Evolutionary conservation across 192 early-diverging fungal genomes (phyloP), one percentile per base, ranked within the genome.

Genomic region (Chytriomyces hyalinus): DNA sequence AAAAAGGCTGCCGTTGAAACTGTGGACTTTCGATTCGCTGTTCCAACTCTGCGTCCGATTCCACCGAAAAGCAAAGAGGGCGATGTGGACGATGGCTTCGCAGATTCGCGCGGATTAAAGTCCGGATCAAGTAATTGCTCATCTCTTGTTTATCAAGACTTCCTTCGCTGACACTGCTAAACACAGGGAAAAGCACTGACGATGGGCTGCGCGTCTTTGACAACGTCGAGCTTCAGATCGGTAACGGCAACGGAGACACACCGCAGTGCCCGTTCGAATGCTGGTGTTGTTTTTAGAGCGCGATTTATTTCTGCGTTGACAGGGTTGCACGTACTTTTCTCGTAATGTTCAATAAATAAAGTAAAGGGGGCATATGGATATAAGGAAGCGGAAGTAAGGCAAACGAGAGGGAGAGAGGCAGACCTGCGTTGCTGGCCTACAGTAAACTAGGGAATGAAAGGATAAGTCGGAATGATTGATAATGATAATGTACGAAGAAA

Each of bases 251-350:
- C 10, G 65, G 65, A 61, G 75, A 77, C 61, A 77, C 75, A n/a
- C 49, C 64, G 49, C 22, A 77, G 6, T 77, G 75, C 46, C 75
- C 75, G 47, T 77, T 77, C 57, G 66, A 77, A 8, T 77, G 75
- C 59, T 67, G 75, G 65, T 77, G 75, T 60, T 77, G 75, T 45
- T 77, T 46, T 59, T 77, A 36, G 36, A 36, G 36, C 36, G 36
- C 36, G 51, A 77, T 48, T 26, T 44, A 57, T 71, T n/a, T 13
- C 15, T 28, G 20, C 4, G 15, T n/a, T 59, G 20, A 59, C 13
- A 13, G 26, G 0, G n/a, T 13, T 65, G 28, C 26, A 65, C n/a
- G 15, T 65, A 24, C n/a, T 13, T 28, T 17, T 11, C n/a, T 17
- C 11, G 11, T 57, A 17, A 57, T 65, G 57, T 26, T 26, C n/a